Conservation (phyloP, 2,329 filamentous ascomycete genomes). For the Xylariales sp. region DNA sequence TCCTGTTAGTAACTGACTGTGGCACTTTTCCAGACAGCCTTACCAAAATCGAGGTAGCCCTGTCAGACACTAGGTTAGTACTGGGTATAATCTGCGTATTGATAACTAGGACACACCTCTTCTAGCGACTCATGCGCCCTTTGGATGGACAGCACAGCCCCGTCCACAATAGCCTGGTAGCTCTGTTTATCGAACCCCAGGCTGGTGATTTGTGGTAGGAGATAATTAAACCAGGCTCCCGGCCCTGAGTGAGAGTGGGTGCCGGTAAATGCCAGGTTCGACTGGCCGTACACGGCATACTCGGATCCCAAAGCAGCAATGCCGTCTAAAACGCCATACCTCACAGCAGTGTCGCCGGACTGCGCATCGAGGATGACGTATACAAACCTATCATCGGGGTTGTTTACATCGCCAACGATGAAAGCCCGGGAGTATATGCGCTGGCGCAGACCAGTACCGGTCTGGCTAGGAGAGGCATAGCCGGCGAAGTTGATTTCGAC, state of each 20-base stretch:
- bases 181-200: constrained; percentile 81
- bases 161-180: constrained; percentile 82
- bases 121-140: constrained; percentile 68
- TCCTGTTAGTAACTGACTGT: constrained; percentile 9
- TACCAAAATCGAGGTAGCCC: constrained; percentile 64
- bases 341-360: constrained; percentile 80
- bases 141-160: constrained; percentile 72
- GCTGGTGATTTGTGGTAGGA: constrained; percentile 83
- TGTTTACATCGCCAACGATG: constrained; percentile 67
- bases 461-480: constrained; percentile 73
- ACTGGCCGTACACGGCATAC: constrained; percentile 69
- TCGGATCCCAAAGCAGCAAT: constrained; percentile 63
- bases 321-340: constrained; percentile 74
- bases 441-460: constrained; percentile 80
- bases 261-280: constrained; percentile 83
- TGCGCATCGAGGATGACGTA: constrained; percentile 86
- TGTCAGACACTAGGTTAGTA: constrained; percentile 21
- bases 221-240: constrained; percentile 87
- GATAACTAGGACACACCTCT: constrained; percentile 26
- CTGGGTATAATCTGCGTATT: background rate
- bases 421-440: constrained; percentile 82
- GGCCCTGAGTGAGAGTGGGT: constrained; percentile 89
- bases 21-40: constrained; percentile 14
- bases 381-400: constrained; percentile 67
- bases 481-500: constrained; percentile 90